Conservation (phyloP, 1,284 basidiomycete species). For the Ceratobasidium sp. region DNA sequence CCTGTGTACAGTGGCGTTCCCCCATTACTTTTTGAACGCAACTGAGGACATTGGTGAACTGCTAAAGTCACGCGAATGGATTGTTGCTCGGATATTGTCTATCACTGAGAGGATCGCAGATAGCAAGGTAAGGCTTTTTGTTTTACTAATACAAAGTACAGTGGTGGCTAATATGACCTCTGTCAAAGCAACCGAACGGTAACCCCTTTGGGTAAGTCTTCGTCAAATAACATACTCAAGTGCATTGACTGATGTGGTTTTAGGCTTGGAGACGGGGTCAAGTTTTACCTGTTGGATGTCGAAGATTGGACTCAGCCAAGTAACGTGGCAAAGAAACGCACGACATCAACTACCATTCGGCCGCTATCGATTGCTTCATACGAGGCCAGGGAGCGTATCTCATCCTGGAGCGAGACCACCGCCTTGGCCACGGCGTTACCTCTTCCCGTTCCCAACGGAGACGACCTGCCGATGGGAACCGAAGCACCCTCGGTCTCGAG, state of each 20-base stretch:
- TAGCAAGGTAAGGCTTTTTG: slow-evolving; percentile 69
- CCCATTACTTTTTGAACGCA: slow-evolving; percentile 95
- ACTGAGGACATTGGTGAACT: slow-evolving; percentile 87
- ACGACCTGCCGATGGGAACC: slow-evolving; percentile 39
- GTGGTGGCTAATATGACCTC: slow-evolving; percentile 42
- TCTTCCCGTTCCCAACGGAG: slow-evolving; percentile 20
- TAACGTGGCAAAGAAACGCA: slow-evolving; percentile 66
- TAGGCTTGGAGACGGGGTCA: slow-evolving; percentile 87
- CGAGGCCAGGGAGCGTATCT: slow-evolving; percentile 47
- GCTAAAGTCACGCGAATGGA: slow-evolving; percentile 90
- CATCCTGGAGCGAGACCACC: slow-evolving; percentile 45
- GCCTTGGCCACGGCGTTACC: slow-evolving; percentile 46
- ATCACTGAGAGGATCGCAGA: slow-evolving; percentile 89
- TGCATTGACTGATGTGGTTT: slow-evolving; percentile 54
- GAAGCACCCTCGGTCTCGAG: slow-evolving; percentile 19
- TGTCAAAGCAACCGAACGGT: slow-evolving; percentile 72
- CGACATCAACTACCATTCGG: slow-evolving; percentile 61
- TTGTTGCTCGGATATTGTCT: slow-evolving; percentile 90
- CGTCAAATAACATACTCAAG: neutral
- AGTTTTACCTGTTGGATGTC: slow-evolving; percentile 93
- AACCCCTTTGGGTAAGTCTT: slow-evolving; percentile 61
- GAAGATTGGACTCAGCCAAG: slow-evolving; percentile 89
- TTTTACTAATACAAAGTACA: neutral
- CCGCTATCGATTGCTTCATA: slow-evolving; percentile 40
- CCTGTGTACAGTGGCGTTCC: slow-evolving; percentile 80